A percentile compares a stretch with the other conserved stretches of the same genome.
phyloP scores from a whole-genome alignment of 2,329 filamentous ascomycete species.

The Incumbomyces delicatus region DNA sequence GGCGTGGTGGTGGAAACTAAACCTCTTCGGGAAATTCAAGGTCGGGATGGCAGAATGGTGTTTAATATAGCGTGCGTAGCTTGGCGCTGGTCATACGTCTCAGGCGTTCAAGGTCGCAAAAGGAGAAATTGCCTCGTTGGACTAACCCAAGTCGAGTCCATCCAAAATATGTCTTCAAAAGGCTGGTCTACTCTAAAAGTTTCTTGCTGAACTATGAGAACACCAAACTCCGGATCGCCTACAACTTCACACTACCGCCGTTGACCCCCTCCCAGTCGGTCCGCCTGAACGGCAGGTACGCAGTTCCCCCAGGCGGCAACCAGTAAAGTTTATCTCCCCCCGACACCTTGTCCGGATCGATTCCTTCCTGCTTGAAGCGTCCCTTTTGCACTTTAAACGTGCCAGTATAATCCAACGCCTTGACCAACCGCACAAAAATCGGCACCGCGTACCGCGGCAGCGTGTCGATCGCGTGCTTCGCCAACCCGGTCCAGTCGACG shows the following conservation, averaged over 20 bases:
- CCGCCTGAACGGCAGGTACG: constrained; percentile 15
- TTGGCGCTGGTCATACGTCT: too few species aligned
- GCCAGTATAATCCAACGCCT: constrained; percentile 51
- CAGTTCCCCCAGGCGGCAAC: constrained; percentile 14
- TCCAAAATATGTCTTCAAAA: too few species aligned
- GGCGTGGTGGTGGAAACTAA: too few species aligned
- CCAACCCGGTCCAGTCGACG: constrained; percentile 53
- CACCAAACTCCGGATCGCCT: neutral
- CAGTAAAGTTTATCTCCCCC: constrained; percentile 17
- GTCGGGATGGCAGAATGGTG: too few species aligned
- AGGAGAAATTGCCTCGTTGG: too few species aligned
- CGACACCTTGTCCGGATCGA: constrained; percentile 17
- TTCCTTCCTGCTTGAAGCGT: constrained; percentile 37
- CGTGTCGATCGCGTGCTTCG: constrained; percentile 48
- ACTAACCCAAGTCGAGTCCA: too few species aligned
- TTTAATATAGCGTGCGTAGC: too few species aligned
- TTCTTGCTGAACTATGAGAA: too few species aligned
- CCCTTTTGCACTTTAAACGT: constrained; percentile 77
- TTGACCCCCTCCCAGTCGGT: constrained; percentile 20
- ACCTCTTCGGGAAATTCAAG: too few species aligned
- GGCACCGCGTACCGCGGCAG: constrained; percentile 68
- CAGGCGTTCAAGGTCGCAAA: too few species aligned
- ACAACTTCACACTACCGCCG: constrained; percentile 19
- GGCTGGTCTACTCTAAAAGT: too few species aligned
- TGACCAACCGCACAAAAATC: constrained; percentile 57